phyloP scores from a whole-genome alignment of 495 filamentous ascomycete genomes.

The Aspergillus hancockii region DNA sequence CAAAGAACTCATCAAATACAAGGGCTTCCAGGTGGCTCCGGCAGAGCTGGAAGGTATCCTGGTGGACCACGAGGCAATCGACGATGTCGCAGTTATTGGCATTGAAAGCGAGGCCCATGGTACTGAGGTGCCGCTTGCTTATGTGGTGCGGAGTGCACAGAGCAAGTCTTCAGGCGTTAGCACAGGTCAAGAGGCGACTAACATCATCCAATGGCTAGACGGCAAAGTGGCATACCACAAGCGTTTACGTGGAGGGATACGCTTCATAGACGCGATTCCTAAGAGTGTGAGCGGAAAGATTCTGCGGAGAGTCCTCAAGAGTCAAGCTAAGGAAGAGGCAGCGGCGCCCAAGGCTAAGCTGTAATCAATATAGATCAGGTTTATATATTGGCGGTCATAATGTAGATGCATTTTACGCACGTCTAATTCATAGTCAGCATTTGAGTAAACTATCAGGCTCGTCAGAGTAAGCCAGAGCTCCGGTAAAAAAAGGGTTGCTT shows the following conservation, averaged over 20 bases:
- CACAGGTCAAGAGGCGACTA: constrained; percentile 55
- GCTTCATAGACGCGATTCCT: constrained; percentile 79
- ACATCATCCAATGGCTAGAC: constrained; percentile 65
- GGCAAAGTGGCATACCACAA: constrained; percentile 70
- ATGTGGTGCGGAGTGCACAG: constrained; percentile 60
- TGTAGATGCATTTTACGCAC: not conserved
- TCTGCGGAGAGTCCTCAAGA: constrained; percentile 68
- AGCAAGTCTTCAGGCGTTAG: constrained; percentile 54
- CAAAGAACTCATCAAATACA: constrained; percentile 91
- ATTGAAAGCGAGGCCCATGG: constrained; percentile 68
- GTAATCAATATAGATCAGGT: constrained; percentile 18
- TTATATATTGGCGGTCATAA: not conserved
- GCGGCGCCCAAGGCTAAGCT: constrained; percentile 45
- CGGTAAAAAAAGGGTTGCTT: not conserved
- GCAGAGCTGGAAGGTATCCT: constrained; percentile 86
- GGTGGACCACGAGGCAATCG: constrained; percentile 67
- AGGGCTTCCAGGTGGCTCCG: constrained; percentile 84
- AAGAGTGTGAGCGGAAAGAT: constrained; percentile 91
- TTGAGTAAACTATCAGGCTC: not conserved
- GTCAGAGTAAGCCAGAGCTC: not conserved
- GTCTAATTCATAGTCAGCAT: not conserved
- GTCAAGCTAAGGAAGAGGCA: constrained; percentile 49
- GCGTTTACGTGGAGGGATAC: constrained; percentile 76
- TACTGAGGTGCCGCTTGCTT: constrained; percentile 83
- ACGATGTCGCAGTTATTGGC: constrained; percentile 84